These are phyloP conservation scores for Rhodocollybia butyracea DNA, from an alignment of 768 basidiomycete species.

Conservation along the genomic window DNA sequence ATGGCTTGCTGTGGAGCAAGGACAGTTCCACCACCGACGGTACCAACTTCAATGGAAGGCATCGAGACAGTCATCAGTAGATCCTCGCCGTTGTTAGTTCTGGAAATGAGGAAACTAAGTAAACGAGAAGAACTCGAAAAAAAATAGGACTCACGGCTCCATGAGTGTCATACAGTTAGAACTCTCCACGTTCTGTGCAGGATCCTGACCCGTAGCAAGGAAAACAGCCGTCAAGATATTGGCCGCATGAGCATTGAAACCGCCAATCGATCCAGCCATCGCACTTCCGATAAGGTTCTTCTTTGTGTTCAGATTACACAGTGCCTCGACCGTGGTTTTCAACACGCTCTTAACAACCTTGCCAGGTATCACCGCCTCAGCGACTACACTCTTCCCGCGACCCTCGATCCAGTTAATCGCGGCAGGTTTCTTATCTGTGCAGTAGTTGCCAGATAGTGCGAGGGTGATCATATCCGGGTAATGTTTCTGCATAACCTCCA, in stretches of 20 bases:
- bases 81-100: constrained; percentile 86
- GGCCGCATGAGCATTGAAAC: constrained; percentile 97
- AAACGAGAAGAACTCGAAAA: background rate
- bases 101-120: constrained; percentile 24
- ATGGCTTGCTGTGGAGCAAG: constrained; percentile 87
- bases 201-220: constrained; percentile 97
- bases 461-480: constrained; percentile 93
- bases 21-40: constrained; percentile 94
- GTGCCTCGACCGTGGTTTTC: constrained; percentile 89
- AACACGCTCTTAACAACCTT: constrained; percentile 84
- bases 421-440: constrained; percentile 99
- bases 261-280: constrained; percentile 97
- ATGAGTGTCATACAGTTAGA: constrained; percentile 98
- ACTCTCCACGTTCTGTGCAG: constrained; percentile 98
- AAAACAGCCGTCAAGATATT: constrained; percentile 96
- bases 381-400: constrained; percentile 95
- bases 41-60: constrained; percentile 99
- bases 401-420: constrained; percentile 99
- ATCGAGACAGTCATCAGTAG: constrained; percentile 91
- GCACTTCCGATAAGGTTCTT: constrained; percentile 98
- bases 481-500: constrained; percentile 69
- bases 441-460: constrained; percentile 95
- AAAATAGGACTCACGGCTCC: constrained; percentile 77
- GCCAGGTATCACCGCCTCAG: constrained; percentile 91
- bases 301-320: constrained; percentile 91